Evolutionary conservation across 805 yeast genomes (phyloP).

Genomic region (Saccharomycopsis javanensis): DNA sequence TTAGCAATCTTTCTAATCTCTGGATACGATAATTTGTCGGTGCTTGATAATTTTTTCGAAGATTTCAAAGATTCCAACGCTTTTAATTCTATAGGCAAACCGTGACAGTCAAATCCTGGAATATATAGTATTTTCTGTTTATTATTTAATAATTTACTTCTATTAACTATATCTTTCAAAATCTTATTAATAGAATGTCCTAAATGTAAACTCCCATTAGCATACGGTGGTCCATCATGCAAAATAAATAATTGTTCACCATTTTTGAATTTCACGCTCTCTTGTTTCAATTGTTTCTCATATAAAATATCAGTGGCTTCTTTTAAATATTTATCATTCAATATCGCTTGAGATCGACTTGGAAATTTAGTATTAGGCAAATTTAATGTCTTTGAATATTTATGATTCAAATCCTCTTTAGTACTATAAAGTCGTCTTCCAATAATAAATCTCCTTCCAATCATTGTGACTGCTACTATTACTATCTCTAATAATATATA

Average conservation of each 20-base stretch:
- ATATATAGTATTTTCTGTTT: constrained; percentile 50
- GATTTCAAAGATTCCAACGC: constrained; percentile 45
- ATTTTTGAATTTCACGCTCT: constrained; percentile 20
- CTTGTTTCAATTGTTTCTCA: constrained; percentile 40
- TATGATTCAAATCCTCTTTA: constrained; percentile 21
- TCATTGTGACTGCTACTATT: background rate
- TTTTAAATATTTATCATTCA: constrained; percentile 34
- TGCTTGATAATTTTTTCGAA: constrained; percentile 21
- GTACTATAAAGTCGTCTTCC: background rate
- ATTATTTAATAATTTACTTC: constrained; percentile 58
- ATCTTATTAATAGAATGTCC: constrained; percentile 91
- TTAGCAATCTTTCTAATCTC: constrained; percentile 60
- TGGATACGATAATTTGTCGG: background rate
- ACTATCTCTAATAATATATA: too few relatives aligned
- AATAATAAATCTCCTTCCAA: background rate
- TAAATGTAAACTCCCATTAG: constrained; percentile 86
- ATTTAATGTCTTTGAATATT: constrained; percentile 42
- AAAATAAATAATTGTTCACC: constrained; percentile 46
- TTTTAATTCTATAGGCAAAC: constrained; percentile 89
- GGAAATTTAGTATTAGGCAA: constrained; percentile 69
- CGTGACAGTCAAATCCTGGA: constrained; percentile 99
- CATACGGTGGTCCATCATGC: constrained; percentile 98
- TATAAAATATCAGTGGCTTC: constrained; percentile 54
- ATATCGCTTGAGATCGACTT: constrained; percentile 41
- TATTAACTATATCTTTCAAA: constrained; percentile 72